Percentiles rank a stretch among this genome's conserved stretches.
Conservation (phyloP, 805 yeast species). For the Maudiozyma serrabonitensis region DNA sequence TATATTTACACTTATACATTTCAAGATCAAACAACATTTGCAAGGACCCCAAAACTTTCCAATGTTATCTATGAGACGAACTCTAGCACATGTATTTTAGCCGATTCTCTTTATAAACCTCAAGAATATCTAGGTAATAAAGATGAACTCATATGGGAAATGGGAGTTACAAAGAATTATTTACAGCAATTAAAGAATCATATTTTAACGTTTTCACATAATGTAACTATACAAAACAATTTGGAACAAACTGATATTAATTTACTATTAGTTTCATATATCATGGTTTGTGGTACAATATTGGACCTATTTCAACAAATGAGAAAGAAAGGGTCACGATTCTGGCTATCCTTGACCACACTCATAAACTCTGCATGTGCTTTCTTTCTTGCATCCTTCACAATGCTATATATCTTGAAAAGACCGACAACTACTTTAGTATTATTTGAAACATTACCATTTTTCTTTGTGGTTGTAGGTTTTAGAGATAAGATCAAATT, state of each 20-base stretch:
- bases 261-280: conserved; percentile 66
- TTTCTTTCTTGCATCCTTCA: conserved; percentile 65
- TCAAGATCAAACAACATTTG: conserved; percentile 7
- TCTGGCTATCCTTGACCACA: conserved; percentile 82
- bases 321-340: conserved; percentile 67
- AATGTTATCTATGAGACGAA: conserved; percentile 19
- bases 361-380: conserved; percentile 73
- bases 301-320: conserved; percentile 64
- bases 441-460: conserved; percentile 86
- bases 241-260: conserved; percentile 58
- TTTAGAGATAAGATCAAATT: conserved; percentile 75
- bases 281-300: conserved; percentile 80
- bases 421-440: conserved; percentile 59
- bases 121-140: conserved; percentile 23
- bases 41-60: conserved; percentile 16
- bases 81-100: conserved; percentile 17
- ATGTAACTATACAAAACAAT: conserved; percentile 20
- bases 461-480: conserved; percentile 84
- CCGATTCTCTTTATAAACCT: conserved; percentile 13
- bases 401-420: conserved; percentile 46
- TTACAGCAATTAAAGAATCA: conserved; percentile 1
- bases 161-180: conserved; percentile 16
- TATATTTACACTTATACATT: conserved; percentile 24
- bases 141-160: conserved; percentile 47
- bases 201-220: background rate